Percentiles rank a stretch among this genome's conserved stretches.
Evolutionary conservation across 139 green algal genomes (phyloP).

Genomic region (Chlorella sorokiniana): DNA sequence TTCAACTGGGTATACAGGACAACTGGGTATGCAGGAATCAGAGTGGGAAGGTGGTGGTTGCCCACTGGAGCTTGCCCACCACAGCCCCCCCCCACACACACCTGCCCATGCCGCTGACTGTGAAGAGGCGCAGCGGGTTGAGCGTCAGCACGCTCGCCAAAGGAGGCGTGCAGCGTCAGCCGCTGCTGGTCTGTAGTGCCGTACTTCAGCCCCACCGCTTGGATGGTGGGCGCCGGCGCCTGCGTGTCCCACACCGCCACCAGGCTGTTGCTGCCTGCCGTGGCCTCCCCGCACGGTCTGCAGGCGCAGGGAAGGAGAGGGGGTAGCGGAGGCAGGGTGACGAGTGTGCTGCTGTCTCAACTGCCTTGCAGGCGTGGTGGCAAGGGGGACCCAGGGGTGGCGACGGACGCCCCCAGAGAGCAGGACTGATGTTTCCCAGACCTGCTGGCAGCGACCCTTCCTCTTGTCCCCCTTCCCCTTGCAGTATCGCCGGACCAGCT

Average conservation of each 20-base stretch:
- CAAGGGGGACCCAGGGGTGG: too few relatives aligned
- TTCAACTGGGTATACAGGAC: too few relatives aligned
- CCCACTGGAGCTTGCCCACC: neutral
- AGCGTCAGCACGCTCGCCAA: slow-evolving; percentile 4
- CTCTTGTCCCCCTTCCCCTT: too few relatives aligned
- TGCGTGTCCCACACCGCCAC: slow-evolving; percentile 5
- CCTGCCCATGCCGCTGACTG: neutral
- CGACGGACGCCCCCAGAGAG: too few relatives aligned
- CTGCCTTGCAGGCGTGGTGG: neutral
- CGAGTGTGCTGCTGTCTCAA: neutral
- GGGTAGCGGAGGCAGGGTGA: neutral
- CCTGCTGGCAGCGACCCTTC: too few relatives aligned
- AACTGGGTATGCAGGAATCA: too few relatives aligned
- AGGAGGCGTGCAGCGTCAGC: neutral
- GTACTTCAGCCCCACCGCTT: neutral
- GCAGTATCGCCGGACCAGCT: too few relatives aligned
- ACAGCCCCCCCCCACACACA: neutral
- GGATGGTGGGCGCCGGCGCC: neutral
- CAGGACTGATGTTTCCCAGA: too few relatives aligned
- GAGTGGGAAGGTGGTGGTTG: too few relatives aligned
- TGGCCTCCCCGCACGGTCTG: neutral
- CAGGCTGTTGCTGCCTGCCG: slow-evolving; percentile 15
- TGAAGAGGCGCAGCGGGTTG: slow-evolving; percentile 3
- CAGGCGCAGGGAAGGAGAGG: neutral
- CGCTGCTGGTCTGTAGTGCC: neutral